These are phyloP conservation scores for Wickerhamiella lipophila DNA, from an alignment of 805 yeast species.

Conservation along the genomic window DNA sequence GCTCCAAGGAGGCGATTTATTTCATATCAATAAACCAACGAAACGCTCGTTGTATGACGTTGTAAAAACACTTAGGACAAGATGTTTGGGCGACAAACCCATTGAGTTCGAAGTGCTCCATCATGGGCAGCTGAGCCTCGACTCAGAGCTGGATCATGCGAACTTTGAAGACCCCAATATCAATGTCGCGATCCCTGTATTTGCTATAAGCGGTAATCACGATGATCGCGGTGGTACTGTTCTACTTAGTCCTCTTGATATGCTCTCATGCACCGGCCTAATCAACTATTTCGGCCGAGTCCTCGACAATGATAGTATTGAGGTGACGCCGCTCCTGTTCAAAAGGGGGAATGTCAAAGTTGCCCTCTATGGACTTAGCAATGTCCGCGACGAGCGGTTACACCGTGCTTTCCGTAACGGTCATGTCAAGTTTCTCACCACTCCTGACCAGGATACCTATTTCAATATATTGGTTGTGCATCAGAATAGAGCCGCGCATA, in stretches of 20 bases:
- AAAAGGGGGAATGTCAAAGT: conserved; percentile 72
- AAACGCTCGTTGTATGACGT: conserved; percentile 80
- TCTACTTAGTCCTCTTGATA: conserved; percentile 71
- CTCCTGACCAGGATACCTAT: conserved; percentile 54
- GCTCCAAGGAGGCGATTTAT: conserved; percentile 83
- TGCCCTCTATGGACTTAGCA: conserved; percentile 81
- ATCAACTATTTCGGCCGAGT: conserved; percentile 85
- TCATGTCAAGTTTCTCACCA: conserved; percentile 64
- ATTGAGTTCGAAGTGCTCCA: conserved; percentile 72
- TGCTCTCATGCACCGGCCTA: conserved; percentile 67
- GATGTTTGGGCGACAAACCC: conserved; percentile 78
- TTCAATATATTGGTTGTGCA: conserved; percentile 79
- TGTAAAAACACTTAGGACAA: conserved; percentile 50
- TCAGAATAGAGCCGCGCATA: conserved; percentile 73
- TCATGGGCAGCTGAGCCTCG: conserved; percentile 53
- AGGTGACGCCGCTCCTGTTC: conserved; percentile 61
- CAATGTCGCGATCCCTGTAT: conserved; percentile 78
- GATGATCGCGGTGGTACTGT: conserved; percentile 84
- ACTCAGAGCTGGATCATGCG: conserved; percentile 46
- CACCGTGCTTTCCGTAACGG: conserved; percentile 72
- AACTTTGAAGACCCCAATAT: conserved; percentile 86
- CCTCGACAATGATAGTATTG: conserved; percentile 58
- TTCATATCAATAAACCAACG: conserved; percentile 80
- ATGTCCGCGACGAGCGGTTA: conserved; percentile 78
- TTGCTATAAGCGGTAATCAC: conserved; percentile 90